Evolutionary conservation across 192 early-diverging fungal genomes (phyloP).

Genomic region (Funneliformis mosseae): DNA sequence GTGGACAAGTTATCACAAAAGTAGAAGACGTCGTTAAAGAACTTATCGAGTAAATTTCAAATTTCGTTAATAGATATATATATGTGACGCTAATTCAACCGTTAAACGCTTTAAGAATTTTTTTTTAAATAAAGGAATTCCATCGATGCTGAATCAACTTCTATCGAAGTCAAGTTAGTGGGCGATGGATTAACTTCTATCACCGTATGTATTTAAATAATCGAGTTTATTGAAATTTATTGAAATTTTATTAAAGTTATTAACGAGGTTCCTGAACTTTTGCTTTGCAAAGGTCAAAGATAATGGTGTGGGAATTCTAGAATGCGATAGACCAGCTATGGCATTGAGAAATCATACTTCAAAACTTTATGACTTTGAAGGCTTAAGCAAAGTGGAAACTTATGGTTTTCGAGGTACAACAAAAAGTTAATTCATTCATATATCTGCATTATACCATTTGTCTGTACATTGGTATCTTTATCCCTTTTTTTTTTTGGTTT

Average conservation of each 20-base stretch:
- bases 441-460: no score
- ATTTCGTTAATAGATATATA: background rate
- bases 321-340: constrained; percentile 40
- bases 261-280: background rate
- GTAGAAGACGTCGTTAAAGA: constrained; percentile 44
- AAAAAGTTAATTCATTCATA: background rate
- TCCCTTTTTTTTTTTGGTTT: background rate
- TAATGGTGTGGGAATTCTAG: constrained; percentile 43
- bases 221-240: background rate
- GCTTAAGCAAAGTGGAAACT: constrained; percentile 30
- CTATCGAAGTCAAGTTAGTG: constrained; percentile 42
- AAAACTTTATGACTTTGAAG: constrained; percentile 43
- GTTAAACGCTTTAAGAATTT: background rate
- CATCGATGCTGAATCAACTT: constrained; percentile 41
- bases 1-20: constrained; percentile 46
- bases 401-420: constrained; percentile 46
- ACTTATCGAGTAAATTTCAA: constrained; percentile 41
- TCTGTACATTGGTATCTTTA: background rate
- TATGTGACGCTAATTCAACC: background rate
- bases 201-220: constrained; percentile 27
- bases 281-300: constrained; percentile 38
- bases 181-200: constrained; percentile 41
- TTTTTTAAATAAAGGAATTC: constrained; percentile 40
- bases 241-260: no score
- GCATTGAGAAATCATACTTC: constrained; percentile 44